Evolutionary conservation across 129 eudicot genomes (phyloP).

Genomic region (Heracleum sosnowskyi): DNA sequence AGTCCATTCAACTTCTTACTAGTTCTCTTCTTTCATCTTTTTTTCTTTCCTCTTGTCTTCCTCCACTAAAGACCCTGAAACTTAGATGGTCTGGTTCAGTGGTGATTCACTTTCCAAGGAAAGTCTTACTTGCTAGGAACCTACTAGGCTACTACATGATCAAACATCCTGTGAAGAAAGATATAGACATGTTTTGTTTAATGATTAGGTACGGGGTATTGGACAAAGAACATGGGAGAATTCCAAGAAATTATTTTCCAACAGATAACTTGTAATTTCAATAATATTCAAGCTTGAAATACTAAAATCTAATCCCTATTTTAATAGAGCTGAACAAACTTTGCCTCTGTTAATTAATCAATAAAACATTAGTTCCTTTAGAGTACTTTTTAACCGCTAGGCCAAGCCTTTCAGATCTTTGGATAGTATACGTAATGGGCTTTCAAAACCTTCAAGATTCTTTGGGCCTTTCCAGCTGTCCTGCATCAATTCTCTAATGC

Average conservation of each 20-base stretch:
- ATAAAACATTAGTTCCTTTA: background rate
- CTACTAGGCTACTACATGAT: background rate
- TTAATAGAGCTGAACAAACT: background rate
- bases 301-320: background rate
- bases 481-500: background rate
- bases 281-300: background rate
- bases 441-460: background rate
- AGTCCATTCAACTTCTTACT: background rate
- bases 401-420: background rate
- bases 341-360: background rate
- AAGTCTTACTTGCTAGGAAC: background rate
- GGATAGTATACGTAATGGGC: background rate
- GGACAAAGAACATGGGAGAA: background rate
- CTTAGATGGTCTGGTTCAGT: background rate
- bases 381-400: background rate
- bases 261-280: background rate
- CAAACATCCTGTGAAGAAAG: background rate
- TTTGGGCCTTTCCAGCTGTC: background rate
- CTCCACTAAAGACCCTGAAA: background rate
- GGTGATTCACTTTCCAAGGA: background rate
- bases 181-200: too few species aligned
- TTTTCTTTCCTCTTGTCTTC: background rate
- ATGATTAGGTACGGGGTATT: background rate
- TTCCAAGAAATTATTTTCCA: background rate
- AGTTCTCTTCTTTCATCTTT: background rate